phyloP scores from a whole-genome alignment of 805 yeast species.

The Candida maesae region DNA sequence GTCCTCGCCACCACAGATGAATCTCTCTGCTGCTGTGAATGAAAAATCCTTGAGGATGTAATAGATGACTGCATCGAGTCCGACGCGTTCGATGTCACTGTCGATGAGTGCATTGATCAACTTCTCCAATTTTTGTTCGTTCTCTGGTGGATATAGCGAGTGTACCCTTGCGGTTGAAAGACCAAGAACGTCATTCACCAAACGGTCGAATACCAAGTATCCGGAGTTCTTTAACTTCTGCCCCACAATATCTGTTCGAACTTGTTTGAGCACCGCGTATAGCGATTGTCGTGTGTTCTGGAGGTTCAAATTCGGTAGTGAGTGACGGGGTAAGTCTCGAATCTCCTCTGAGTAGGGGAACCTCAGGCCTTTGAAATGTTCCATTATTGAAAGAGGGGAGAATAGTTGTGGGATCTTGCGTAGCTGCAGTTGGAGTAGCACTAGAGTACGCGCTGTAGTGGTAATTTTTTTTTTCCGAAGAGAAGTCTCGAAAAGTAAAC shows the following conservation, averaged over 20 bases:
- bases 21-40: constrained; percentile 18
- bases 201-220: constrained; percentile 19
- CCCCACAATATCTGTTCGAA: constrained; percentile 22
- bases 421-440: too few species aligned
- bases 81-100: constrained; percentile 6
- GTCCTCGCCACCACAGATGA: constrained; percentile 5
- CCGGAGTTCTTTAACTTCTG: constrained; percentile 15
- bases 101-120: constrained; percentile 13
- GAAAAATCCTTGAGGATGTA: constrained; percentile 26
- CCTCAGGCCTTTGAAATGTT: constrained; percentile 10
- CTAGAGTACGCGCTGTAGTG: background rate
- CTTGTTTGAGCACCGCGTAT: constrained; percentile 19
- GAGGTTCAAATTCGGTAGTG: constrained; percentile 20
- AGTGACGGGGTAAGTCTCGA: constrained; percentile 13
- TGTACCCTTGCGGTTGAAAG: constrained; percentile 8
- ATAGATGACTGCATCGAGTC: constrained; percentile 19
- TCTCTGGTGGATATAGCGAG: constrained; percentile 24
- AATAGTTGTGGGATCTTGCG: too few species aligned
- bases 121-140: constrained; percentile 15
- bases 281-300: constrained; percentile 22
- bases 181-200: constrained; percentile 18
- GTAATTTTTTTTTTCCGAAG: background rate
- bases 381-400: constrained; percentile 3
- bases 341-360: constrained; percentile 25
- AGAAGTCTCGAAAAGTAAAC: constrained; percentile 7